Base-by-base conservation (phyloP, 2,329 filamentous ascomycete genomes). In the Elsinoe batatas region DNA sequence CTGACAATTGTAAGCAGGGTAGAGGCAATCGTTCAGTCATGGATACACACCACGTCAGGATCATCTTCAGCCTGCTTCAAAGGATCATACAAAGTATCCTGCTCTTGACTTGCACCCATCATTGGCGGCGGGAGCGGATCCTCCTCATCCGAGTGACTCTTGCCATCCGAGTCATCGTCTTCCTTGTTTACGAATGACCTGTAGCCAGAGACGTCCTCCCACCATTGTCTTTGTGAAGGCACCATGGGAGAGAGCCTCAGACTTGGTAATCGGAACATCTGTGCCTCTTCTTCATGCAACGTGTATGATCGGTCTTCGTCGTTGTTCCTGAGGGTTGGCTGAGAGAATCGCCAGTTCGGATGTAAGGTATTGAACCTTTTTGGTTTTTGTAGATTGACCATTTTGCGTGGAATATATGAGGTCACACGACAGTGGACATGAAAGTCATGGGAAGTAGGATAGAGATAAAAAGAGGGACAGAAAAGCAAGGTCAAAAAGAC, bases 1-100 rank as follows among this genome's bases (percentile, higher is more conserved):
- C 67, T 55, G 26, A 20, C 26, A 42, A n/a, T 20, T 17, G 13
- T 38, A 20, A 37, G 22, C n/a, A 49, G 35, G n/a, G 49, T 38
- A 22, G 3, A n/a, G 13, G 7, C 20, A 5, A 10, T 1, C 13
- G 17, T 13, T n/a, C 15, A 36, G n/a, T n/a, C 22, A 3, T 15
- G 37, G 32, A 26, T 17, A 55, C 53, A 18, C 37, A 55, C 53
- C 26, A 55, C 37, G 32, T 55, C 40, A 26, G 53, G 53, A 47
- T 55, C 53, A 26, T 54, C 51, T 26, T 54, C 51, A 8, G 51
- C 47, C 30, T 51, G 47, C 33, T 38, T 36, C 5, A 51, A 18
- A 26, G 47, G 47, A 15, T 51, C 47, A 18, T 51, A 51, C 2
- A 33, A 36, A 20, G 47, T 51, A 37, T 51, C 47, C 17, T 51